Percentiles rank a stretch among this genome's conserved stretches.
Conservation (phyloP, 1,284 basidiomycete genomes). For the Pseudozyma sp. region DNA sequence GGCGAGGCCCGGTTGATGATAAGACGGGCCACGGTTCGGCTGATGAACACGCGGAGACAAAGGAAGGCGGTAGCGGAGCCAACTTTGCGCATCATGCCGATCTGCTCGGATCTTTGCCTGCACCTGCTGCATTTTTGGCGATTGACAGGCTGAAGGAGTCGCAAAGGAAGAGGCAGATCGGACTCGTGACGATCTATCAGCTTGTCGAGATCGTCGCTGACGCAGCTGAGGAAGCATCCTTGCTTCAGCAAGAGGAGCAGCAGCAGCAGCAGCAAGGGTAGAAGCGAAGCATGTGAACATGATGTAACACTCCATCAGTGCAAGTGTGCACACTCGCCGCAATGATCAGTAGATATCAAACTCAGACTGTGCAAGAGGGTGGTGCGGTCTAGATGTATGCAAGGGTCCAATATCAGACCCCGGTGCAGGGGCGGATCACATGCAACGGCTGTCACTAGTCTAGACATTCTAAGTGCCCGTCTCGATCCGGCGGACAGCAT, state of each 20-base stretch:
- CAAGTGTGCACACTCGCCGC: no score
- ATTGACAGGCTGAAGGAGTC: constrained; percentile 34
- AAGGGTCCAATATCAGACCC: background rate
- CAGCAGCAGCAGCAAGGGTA: background rate
- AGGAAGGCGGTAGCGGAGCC: constrained; percentile 3
- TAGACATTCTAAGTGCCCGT: background rate
- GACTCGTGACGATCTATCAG: constrained; percentile 43
- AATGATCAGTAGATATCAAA: background rate
- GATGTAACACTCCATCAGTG: no score
- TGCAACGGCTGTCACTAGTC: background rate
- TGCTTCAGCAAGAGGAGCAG: background rate
- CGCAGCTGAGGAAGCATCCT: background rate
- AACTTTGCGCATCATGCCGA: constrained; percentile 36
- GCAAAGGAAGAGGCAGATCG: constrained; percentile 18
- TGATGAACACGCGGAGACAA: constrained; percentile 10
- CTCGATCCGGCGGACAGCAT: background rate
- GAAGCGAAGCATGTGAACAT: no score
- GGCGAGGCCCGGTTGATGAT: constrained; percentile 1
- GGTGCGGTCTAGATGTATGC: constrained; percentile 2
- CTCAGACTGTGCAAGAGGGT: background rate
- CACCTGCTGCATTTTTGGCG: constrained; percentile 35
- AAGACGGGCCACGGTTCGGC: constrained; percentile 3
- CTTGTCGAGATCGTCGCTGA: constrained; percentile 23
- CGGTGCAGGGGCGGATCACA: background rate
- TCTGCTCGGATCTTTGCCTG: constrained; percentile 38